These are phyloP conservation scores for Colletotrichum costaricense DNA, from an alignment of 2,329 filamentous ascomycete genomes.

Conservation along the genomic window DNA sequence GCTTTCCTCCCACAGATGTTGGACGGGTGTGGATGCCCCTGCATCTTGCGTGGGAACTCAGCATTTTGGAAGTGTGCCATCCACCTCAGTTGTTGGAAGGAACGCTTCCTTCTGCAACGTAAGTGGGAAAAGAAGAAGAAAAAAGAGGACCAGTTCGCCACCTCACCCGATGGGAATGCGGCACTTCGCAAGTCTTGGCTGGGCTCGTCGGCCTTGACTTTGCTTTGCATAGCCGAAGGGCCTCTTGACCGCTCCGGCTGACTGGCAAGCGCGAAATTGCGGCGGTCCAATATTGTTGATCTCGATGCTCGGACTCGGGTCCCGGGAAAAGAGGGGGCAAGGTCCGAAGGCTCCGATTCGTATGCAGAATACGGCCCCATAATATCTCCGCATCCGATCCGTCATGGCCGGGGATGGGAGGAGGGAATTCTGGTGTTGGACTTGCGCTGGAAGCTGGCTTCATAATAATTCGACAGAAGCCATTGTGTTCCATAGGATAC, in stretches of 20 bases:
- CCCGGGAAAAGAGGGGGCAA: not conserved
- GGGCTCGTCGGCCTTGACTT: not conserved
- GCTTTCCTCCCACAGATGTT: not conserved
- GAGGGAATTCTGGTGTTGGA: too few species aligned
- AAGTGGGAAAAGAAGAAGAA: not conserved
- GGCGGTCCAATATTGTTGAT: not conserved
- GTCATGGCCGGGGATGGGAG: not conserved
- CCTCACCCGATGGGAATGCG: not conserved
- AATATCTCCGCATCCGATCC: not conserved
- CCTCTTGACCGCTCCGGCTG: not conserved
- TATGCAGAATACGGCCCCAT: not conserved
- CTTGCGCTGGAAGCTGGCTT: not conserved
- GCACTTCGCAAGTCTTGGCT: not conserved
- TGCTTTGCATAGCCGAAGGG: not conserved
- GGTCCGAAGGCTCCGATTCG: not conserved
- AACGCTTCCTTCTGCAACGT: not conserved
- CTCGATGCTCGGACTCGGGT: not conserved
- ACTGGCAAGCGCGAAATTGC: not conserved
- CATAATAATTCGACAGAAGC: not conserved
- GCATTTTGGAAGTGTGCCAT: conserved; percentile 2
- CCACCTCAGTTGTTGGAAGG: not conserved
- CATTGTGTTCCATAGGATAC: not conserved
- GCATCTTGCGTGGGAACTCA: not conserved
- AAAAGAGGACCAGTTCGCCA: not conserved
- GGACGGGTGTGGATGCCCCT: conserved; percentile 16